A percentile compares a stretch with the other conserved stretches of the same genome.
phyloP scores from a whole-genome alignment of 2,329 filamentous ascomycete genomes.

The Fusarium sp. region DNA sequence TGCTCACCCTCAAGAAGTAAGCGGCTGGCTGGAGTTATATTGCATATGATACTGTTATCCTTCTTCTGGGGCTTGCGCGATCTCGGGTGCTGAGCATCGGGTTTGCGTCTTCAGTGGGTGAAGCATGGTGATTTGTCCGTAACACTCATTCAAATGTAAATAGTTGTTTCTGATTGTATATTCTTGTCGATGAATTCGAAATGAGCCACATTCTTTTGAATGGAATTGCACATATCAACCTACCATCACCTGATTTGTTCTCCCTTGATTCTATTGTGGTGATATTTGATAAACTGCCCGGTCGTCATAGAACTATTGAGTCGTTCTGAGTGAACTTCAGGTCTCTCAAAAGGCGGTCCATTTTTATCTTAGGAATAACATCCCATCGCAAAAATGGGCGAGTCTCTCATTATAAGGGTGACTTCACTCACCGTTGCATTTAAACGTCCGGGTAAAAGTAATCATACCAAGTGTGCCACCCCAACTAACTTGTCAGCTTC shows the following conservation, averaged over 20 bases:
- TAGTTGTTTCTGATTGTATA: constrained; percentile 24
- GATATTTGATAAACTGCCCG: constrained; percentile 1
- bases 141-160: constrained; percentile 19
- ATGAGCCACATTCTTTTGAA: constrained; percentile 18
- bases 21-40: not conserved
- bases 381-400: not conserved
- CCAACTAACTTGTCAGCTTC: not conserved
- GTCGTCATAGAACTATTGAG: constrained; percentile 19
- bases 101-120: constrained; percentile 9
- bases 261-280: not conserved
- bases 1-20: constrained; percentile 21
- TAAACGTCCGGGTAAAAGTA: constrained; percentile 6
- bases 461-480: constrained; percentile 7
- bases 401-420: fast-evolving
- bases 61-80: not conserved
- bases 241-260: too few relatives aligned
- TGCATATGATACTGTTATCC: not conserved
- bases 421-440: constrained; percentile 5
- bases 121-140: constrained; percentile 7
- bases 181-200: constrained; percentile 4
- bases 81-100: constrained; percentile 7
- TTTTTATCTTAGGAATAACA: constrained; percentile 3
- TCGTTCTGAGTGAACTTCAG: not conserved
- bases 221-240: constrained; percentile 9
- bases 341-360: not conserved